Conservation (phyloP, 371 early-diverging fungal genomes). For the Rhizopus delemar region DNA sequence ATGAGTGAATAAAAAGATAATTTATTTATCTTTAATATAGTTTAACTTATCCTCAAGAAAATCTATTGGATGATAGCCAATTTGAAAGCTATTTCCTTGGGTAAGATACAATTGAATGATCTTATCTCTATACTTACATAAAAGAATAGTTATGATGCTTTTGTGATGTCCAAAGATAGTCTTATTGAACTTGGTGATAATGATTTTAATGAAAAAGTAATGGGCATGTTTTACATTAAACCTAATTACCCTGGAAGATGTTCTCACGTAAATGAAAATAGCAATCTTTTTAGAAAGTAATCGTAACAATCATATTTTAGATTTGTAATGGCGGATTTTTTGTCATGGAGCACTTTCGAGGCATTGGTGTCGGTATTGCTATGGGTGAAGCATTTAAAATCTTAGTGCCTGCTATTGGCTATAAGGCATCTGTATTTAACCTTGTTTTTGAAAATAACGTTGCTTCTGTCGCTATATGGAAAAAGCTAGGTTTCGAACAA, state of each 20-base stretch:
- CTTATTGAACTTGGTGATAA: constrained; percentile 27
- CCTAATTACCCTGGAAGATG: constrained; percentile 75
- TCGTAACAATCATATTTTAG: not conserved
- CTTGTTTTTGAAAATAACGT: constrained; percentile 75
- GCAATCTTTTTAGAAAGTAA: not conserved
- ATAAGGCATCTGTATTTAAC: constrained; percentile 78
- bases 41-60: constrained; percentile 76
- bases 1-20: not conserved
- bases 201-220: constrained; percentile 43
- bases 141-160: constrained; percentile 51
- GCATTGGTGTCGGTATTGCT: constrained; percentile 64
- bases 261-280: constrained; percentile 49
- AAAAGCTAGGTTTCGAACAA: constrained; percentile 64
- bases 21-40: constrained; percentile 18
- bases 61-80: constrained; percentile 39
- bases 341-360: constrained; percentile 52
- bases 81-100: constrained; percentile 61
- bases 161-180: constrained; percentile 48
- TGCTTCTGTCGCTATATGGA: constrained; percentile 69
- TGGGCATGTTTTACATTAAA: constrained; percentile 78
- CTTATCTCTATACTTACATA: no score
- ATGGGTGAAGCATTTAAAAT: constrained; percentile 69
- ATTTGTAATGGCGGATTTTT: constrained; percentile 79
- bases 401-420: constrained; percentile 69
- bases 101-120: constrained; percentile 19